phyloP scores from a whole-genome alignment of 192 early-diverging fungal species.

The Umbelopsis vinacea region DNA sequence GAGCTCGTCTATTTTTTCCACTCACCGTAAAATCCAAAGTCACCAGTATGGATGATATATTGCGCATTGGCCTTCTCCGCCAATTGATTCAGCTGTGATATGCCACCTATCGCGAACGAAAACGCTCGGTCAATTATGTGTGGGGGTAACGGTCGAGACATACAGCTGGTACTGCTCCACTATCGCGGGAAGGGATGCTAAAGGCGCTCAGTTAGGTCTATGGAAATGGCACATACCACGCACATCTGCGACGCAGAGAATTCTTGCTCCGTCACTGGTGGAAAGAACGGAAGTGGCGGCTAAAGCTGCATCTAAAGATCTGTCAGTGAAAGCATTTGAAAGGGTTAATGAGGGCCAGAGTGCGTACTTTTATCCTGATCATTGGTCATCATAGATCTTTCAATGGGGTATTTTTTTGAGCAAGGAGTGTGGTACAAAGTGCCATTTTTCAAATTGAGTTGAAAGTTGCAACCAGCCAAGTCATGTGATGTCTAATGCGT shows the following conservation, averaged over 20 bases:
- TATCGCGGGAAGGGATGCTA: no score
- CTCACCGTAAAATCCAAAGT: slow-evolving; percentile 67
- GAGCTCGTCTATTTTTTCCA: background rate
- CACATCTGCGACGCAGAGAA: slow-evolving; percentile 56
- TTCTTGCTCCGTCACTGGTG: slow-evolving; percentile 48
- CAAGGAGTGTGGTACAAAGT: slow-evolving; percentile 17
- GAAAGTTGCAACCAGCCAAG: background rate
- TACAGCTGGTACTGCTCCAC: background rate
- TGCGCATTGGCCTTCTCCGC: slow-evolving; percentile 58
- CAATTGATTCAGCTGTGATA: slow-evolving; percentile 61
- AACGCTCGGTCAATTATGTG: slow-evolving; percentile 14
- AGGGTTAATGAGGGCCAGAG: background rate
- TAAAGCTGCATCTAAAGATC: background rate
- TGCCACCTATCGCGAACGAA: slow-evolving; percentile 42
- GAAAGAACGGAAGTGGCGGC: slow-evolving; percentile 13
- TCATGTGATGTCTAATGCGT: slow-evolving; percentile 13
- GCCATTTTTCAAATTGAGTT: slow-evolving; percentile 8
- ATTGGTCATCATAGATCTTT: slow-evolving; percentile 24
- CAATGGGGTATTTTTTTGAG: slow-evolving; percentile 1
- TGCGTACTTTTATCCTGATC: slow-evolving; percentile 10
- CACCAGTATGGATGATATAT: slow-evolving; percentile 61
- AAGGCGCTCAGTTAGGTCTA: no score
- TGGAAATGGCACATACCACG: slow-evolving; percentile 38
- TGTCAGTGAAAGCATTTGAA: background rate
- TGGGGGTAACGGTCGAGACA: background rate